phyloP scores from a whole-genome alignment of 2,329 filamentous ascomycete species.

The Metarhizium robertsii region DNA sequence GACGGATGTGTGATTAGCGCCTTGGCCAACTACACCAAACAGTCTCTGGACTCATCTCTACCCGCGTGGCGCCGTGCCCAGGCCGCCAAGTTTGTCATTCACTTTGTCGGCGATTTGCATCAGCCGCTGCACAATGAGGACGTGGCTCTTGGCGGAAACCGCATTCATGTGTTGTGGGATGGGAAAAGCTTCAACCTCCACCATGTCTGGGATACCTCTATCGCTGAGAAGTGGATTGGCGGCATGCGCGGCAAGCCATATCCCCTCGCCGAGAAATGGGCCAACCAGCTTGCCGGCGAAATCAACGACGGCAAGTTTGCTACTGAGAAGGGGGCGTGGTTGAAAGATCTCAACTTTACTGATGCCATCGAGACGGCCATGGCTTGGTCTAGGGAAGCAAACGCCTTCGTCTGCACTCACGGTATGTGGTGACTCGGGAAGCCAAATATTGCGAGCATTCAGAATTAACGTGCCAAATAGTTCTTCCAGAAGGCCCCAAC shows the following conservation, averaged over 20 bases:
- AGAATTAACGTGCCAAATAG: constrained; percentile 21
- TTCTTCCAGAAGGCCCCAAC: constrained; percentile 51
- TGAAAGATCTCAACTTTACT: constrained; percentile 44
- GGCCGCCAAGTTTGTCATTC: constrained; percentile 56
- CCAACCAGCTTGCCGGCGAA: constrained; percentile 41
- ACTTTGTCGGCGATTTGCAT: constrained; percentile 64
- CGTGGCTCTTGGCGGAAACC: constrained; percentile 56
- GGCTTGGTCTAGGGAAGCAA: constrained; percentile 54
- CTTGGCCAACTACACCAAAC: constrained; percentile 50
- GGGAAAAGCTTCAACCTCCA: constrained; percentile 54
- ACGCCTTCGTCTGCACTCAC: constrained; percentile 52
- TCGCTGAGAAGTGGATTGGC: constrained; percentile 55
- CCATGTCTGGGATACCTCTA: constrained; percentile 64
- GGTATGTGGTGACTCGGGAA: constrained; percentile 31
- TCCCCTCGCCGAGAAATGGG: constrained; percentile 43
- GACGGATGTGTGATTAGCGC: constrained; percentile 54
- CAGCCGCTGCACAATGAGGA: constrained; percentile 60
- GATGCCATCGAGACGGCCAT: constrained; percentile 47
- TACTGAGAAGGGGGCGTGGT: constrained; percentile 41
- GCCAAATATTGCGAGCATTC: background rate
- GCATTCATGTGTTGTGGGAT: constrained; percentile 54
- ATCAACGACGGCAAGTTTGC: constrained; percentile 49
- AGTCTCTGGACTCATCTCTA: constrained; percentile 38
- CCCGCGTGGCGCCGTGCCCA: constrained; percentile 38
- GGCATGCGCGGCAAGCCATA: constrained; percentile 41